Percentiles rank a stretch among this genome's conserved stretches.
These are phyloP conservation scores for Yamadazyma nakazawae DNA, from an alignment of 805 yeast genomes.

Conservation along the genomic window DNA sequence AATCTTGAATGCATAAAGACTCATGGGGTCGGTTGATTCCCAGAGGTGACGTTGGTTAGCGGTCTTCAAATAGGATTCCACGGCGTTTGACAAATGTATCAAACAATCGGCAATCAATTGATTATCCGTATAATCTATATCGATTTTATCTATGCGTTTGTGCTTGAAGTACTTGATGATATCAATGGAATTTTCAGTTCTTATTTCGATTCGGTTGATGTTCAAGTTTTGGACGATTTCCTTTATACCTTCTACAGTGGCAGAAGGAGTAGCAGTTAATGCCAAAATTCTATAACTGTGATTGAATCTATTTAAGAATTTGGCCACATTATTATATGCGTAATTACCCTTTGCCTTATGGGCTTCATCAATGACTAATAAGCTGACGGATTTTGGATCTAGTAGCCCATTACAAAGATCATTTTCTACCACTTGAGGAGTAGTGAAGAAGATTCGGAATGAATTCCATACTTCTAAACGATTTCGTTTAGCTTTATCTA, in stretches of 20 bases:
- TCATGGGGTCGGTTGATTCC: constrained; percentile 56
- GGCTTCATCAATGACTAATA: constrained; percentile 91
- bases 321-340: constrained; percentile 82
- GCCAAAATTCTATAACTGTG: constrained; percentile 71
- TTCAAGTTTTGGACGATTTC: constrained; percentile 69
- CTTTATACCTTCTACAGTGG: constrained; percentile 85
- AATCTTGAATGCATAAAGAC: constrained; percentile 66
- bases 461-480: constrained; percentile 75
- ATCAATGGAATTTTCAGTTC: constrained; percentile 84
- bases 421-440: constrained; percentile 95
- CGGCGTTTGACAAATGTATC: constrained; percentile 52
- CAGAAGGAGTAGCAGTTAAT: constrained; percentile 93
- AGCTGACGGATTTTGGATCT: constrained; percentile 69
- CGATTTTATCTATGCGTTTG: constrained; percentile 60
- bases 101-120: constrained; percentile 43
- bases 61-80: constrained; percentile 59
- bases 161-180: constrained; percentile 73
- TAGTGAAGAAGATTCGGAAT: constrained; percentile 82
- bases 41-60: constrained; percentile 65
- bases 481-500: constrained; percentile 55
- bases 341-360: constrained; percentile 90
- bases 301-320: constrained; percentile 53
- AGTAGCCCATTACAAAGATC: constrained; percentile 74
- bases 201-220: constrained; percentile 75
- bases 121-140: constrained; percentile 36